Evolutionary conservation across 1,139 yeast species (phyloP), one percentile per base, ranked within the genome.

Genomic region (Arxiozyma telluris): DNA sequence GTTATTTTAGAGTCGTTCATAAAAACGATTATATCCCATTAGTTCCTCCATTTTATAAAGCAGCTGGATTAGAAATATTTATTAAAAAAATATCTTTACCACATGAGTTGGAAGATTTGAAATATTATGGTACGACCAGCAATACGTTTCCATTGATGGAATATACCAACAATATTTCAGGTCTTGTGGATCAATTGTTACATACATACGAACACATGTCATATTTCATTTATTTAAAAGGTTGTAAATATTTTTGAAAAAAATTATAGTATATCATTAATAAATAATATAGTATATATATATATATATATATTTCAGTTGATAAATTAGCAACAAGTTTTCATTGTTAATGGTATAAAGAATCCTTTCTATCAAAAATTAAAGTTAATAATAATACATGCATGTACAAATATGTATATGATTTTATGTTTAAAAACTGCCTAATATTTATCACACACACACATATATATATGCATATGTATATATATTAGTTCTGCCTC

Each of bases 1-100:
- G 74, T 1, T 71, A 64, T 49, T 75, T 78, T 25, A 71, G 89
- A 61, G 79, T 84, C 7, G 76, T 74, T 9, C 87, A 84, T 64
- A 65, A 73, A 47, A 75, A 76, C 39, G 91, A 84, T 62, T 59
- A 76, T 20, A 80, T 84, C 23, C 84, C 88, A 0, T 64, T 66
- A 55, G 68, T 82, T 41, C 91, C 90, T 4, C 84, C 86, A 17
- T 66, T 74, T 2, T 68, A 71, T 23, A 64, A 67, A 3, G 81
- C 78, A 53, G 75, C 78, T 4, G 87, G 87, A 0, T 70, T 74
- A 46, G 78, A 78, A 55, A 76, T 81, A 51, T 69, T 65, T 53
- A 79, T 82, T 23, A 65, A 68, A 18, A 77, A 77, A 53, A 65
- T 63, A 20, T 68, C 70, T 1, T 55, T 80, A 20, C 84, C 84